Evolutionary conservation across 176 grass and related monocot species (phyloP), one percentile per base, ranked within the genome.

Genomic region (Tillandsia fasciculata): DNA sequence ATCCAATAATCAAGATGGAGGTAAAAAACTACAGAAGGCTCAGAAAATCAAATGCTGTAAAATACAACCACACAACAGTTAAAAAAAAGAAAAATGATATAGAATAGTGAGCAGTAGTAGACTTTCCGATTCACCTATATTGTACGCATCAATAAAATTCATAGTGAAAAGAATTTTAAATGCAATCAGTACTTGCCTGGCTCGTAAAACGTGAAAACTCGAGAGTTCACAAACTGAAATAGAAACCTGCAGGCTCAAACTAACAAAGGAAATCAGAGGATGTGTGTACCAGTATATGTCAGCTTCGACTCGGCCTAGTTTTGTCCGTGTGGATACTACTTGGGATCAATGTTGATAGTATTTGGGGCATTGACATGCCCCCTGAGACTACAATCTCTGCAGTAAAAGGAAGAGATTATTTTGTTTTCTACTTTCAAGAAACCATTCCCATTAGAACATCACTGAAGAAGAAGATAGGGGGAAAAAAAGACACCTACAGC

Each of bases 331-430:
- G 74, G 48, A 78, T 83, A 1, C 71, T 67, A 63, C 80, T 68
- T n/a, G 54, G 65, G 72, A 86, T 67, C 49, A 76, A 29, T 47
- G 85, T 80, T 8, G 83, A 83, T 61, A 90, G 48, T 4, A 83
- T 67, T 69, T 74, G 79, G 15, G 87, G 87, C 83, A 90, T 86
- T 14, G 87, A 80, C 74, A 83, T 90, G 70, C 87, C 87, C 11
- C 77, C 87, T 2, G 83, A 90, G 69, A 87, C 83, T 65, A 89
- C 77, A 68, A 95, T 86, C 64, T 83, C 79, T 84, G 82, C 51
- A 82, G 65, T 49, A 53, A 66, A 24, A 77, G 2, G 2, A 53
- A 9, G 63, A 42, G 33, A 42, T 42, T 42, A 42, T 42, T 42
- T 42, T 42, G 33, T 42, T 42, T 42, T 42, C 33, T 42, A 6